Evolutionary conservation across 1,284 basidiomycete species (phyloP).

Genomic region (Rhodotorula glutinis): DNA sequence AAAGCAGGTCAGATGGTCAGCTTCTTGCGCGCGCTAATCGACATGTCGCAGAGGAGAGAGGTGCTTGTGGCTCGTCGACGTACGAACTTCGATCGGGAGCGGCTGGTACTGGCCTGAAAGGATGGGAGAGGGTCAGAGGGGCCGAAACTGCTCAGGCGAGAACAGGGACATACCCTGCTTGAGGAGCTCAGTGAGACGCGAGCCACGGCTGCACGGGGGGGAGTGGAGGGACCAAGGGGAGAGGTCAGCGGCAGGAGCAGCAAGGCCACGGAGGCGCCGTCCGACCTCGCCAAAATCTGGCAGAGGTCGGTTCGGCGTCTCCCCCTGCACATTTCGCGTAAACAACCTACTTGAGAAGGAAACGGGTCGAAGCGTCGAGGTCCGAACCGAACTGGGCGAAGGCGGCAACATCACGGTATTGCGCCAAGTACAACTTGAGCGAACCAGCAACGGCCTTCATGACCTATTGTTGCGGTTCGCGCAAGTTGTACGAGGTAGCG

Average conservation of each 20-base stretch:
- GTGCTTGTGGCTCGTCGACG: constrained; percentile 51
- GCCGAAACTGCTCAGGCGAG: no score
- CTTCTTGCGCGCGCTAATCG: no score
- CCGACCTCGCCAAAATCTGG: no score
- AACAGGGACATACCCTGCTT: constrained; percentile 79
- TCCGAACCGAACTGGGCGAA: constrained; percentile 99
- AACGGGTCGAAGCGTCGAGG: constrained; percentile 94
- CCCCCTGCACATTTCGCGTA: no score
- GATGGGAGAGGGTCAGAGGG: background rate
- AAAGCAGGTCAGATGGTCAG: no score
- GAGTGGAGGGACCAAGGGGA: no score
- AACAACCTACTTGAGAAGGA: constrained; percentile 66
- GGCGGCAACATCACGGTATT: constrained; percentile 99
- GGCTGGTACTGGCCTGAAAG: constrained; percentile 55
- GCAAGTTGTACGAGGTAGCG: no score
- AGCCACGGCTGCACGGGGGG: constrained; percentile 62
- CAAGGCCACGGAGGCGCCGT: no score
- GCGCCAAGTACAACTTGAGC: constrained; percentile 97
- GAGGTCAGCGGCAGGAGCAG: no score
- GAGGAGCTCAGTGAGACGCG: constrained; percentile 95
- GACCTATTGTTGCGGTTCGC: constrained; percentile 57
- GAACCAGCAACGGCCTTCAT: constrained; percentile 99
- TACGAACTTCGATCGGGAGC: constrained; percentile 85
- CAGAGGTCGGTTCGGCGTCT: no score
- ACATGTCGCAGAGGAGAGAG: no score